Percentiles rank a stretch among this genome's conserved stretches.
Evolutionary conservation across 2,329 filamentous ascomycete species (phyloP).

Genomic region (Cytospora mali): DNA sequence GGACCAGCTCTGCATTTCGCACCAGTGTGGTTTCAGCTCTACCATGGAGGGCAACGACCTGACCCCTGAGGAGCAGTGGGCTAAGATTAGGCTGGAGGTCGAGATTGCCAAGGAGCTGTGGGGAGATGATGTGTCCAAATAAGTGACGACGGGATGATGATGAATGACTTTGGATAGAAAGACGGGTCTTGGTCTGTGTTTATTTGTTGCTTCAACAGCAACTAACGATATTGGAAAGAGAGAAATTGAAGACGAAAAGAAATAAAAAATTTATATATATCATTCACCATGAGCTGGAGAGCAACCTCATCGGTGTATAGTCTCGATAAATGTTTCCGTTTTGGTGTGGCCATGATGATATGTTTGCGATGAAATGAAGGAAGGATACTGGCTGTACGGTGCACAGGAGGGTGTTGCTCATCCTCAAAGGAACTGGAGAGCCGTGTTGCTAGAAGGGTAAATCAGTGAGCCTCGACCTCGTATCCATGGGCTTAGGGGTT

Average conservation of each 20-base stretch:
- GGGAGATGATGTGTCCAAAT: constrained; percentile 48
- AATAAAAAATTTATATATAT: too few relatives aligned
- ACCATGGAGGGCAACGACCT: constrained; percentile 60
- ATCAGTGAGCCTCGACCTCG: too few relatives aligned
- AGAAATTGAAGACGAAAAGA: too few relatives aligned
- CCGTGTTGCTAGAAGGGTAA: too few relatives aligned
- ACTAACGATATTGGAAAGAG: constrained; percentile 3
- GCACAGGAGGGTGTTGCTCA: too few relatives aligned
- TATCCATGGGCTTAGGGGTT: too few relatives aligned
- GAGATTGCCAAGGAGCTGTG: constrained; percentile 61
- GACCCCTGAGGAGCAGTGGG: constrained; percentile 60
- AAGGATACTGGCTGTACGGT: too few relatives aligned
- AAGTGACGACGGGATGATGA: background rate
- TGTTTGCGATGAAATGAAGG: too few relatives aligned
- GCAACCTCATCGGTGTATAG: too few relatives aligned
- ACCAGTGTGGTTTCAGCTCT: constrained; percentile 61
- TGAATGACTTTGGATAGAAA: background rate
- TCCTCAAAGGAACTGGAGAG: too few relatives aligned
- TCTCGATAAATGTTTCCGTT: too few relatives aligned
- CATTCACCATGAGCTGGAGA: background rate
- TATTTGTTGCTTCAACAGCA: constrained; percentile 22
- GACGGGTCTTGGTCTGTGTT: background rate
- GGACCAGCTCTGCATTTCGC: constrained; percentile 57
- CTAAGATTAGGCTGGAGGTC: constrained; percentile 55
- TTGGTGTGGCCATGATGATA: too few relatives aligned